Base-by-base conservation (phyloP, 2,329 filamentous ascomycete species). In the Teratosphaeria destructans region DNA sequence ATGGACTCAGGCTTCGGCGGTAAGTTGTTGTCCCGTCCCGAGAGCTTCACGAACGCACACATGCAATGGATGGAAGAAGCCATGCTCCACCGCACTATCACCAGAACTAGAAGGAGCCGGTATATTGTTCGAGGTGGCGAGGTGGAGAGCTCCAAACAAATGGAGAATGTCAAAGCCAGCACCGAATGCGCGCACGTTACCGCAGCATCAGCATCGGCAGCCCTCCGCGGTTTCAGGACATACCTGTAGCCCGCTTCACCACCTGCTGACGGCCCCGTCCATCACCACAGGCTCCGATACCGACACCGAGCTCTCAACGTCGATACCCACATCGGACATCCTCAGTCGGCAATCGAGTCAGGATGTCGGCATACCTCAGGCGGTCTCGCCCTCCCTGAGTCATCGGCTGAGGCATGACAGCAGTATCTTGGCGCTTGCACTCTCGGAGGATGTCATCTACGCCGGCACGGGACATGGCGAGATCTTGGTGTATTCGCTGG, bases 391-490 rank as follows among this genome's bases (percentile, higher is more conserved):
- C n/a, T 81, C 84, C 58, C 81, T 90, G 54, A 77, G 86, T 60
- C 90, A 95, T 72, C 85, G 85, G 65, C 82, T 95, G 63, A 82
- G 85, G 70, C 88, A 93, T 71, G 82, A 85, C 69, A 89, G 85
- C 73, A 90, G 88, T 2, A 88, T 95, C 55, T 84, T 99, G 56
- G 85, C 90, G 8, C 82, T 99, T 59, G 89, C 86, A 3, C 84
- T 96, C 27, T 91, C 90, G 60, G 81, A 89, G 57, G 81, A 88
- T 55, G 87, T 86, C 70, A 88, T 99, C 58, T 99, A 90, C 73
- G 92, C 93, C 19, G 94, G 94, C 49, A 92, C 94, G 1, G 91
- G 96, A 72, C 89, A 90, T 63, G 94, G 94, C 62, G 90, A 96
- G 76, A 95, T 99, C 62, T 81, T 95, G 54, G 81, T 92, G 53